Conservation (phyloP, 2,329 filamentous ascomycete genomes). For the Cordyceps farinosa region DNA sequence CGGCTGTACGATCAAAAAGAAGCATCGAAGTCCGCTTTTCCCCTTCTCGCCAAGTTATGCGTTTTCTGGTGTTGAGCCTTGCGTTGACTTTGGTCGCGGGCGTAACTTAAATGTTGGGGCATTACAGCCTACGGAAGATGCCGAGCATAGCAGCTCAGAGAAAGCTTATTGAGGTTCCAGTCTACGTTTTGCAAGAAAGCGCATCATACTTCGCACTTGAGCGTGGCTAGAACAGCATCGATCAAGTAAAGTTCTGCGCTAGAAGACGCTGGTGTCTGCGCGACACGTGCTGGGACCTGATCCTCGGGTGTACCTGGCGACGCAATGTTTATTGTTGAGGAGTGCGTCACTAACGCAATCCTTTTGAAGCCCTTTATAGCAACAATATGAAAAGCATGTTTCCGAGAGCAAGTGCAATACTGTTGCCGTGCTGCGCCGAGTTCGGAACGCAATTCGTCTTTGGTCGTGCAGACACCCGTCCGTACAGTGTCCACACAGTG, state of each 20-base stretch:
- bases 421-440: background rate
- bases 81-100: too few relatives aligned
- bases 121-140: background rate
- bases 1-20: too few relatives aligned
- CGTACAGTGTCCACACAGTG: constrained; percentile 7
- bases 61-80: too few relatives aligned
- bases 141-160: background rate
- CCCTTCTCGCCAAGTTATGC: too few relatives aligned
- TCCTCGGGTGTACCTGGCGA: background rate
- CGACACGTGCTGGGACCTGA: background rate
- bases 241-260: background rate
- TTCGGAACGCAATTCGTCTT: background rate
- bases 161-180: background rate
- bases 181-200: background rate
- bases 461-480: background rate
- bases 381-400: background rate
- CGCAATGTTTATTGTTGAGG: background rate
- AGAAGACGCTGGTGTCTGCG: background rate
- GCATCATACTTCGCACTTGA: background rate
- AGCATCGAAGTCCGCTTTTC: too few relatives aligned
- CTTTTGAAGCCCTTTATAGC: background rate
- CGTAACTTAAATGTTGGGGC: too few relatives aligned
- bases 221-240: background rate
- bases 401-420: background rate
- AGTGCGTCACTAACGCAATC: background rate